A percentile compares a stretch with the other conserved stretches of the same genome.
phyloP scores from a whole-genome alignment of 1,284 basidiomycete genomes.

The Phellopilus nigrolimitatus region DNA sequence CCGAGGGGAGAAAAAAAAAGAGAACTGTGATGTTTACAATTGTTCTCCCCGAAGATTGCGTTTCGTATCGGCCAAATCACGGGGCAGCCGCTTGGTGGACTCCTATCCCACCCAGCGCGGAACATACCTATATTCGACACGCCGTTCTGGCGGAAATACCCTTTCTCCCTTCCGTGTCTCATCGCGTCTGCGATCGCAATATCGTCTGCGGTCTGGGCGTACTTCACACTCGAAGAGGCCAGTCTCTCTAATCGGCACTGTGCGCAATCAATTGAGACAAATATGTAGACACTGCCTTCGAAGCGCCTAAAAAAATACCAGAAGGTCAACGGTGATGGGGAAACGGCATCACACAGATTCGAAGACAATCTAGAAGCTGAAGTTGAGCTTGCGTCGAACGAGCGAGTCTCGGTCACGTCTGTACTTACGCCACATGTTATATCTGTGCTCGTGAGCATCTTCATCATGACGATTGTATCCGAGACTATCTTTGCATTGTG shows the following conservation, averaged over 20 bases:
- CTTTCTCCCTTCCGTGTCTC: constrained; percentile 24
- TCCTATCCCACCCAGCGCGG: constrained; percentile 22
- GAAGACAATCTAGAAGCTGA: too few species aligned
- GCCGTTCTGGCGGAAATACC: constrained; percentile 22
- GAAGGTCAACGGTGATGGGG: too few species aligned
- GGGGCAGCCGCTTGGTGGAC: constrained; percentile 23
- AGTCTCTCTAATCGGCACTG: neutral
- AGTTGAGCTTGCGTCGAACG: too few species aligned
- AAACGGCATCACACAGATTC: too few species aligned
- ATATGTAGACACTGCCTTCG: neutral
- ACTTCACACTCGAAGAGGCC: constrained; percentile 22
- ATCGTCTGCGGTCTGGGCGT: constrained; percentile 18
- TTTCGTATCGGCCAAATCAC: constrained; percentile 12
- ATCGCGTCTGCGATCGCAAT: constrained; percentile 21
- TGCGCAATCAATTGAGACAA: too few species aligned
- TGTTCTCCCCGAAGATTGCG: constrained; percentile 9
- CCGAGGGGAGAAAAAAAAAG: too few species aligned
- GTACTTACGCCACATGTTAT: constrained; percentile 16
- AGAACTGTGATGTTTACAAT: too few species aligned
- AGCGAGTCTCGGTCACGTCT: too few species aligned
- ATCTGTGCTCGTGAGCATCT: constrained; percentile 17
- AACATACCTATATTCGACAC: constrained; percentile 18
- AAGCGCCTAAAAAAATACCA: too few species aligned
- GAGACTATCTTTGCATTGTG: constrained; percentile 21
- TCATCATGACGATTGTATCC: constrained; percentile 19